A percentile compares a stretch with the other conserved stretches of the same genome.
Evolutionary conservation across 768 basidiomycete genomes (phyloP).

Genomic region (Thelephora ganbajun): DNA sequence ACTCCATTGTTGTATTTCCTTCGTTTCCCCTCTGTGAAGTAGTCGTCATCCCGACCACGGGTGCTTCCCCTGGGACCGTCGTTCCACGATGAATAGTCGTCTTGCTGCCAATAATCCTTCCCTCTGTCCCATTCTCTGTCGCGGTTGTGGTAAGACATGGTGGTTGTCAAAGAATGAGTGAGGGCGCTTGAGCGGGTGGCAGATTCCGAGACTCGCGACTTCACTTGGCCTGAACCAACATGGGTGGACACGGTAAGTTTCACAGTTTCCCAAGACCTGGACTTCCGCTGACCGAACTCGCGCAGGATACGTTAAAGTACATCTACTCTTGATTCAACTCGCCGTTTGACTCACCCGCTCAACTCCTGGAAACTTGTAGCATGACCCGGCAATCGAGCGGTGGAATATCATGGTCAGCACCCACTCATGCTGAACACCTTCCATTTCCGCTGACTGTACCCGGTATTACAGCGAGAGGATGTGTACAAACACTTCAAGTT

Average conservation of each 20-base stretch:
- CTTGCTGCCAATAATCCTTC: constrained; percentile 37
- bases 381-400: constrained; percentile 40
- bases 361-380: constrained; percentile 10
- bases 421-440: not conserved
- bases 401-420: constrained; percentile 42
- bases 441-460: not conserved
- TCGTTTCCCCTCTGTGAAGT: constrained; percentile 57
- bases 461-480: constrained; percentile 52
- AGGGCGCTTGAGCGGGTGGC: constrained; percentile 5
- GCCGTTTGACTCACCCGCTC: not conserved
- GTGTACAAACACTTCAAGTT: constrained; percentile 77
- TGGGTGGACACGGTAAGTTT: constrained; percentile 55
- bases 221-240: constrained; percentile 18
- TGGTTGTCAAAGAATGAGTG: constrained; percentile 12
- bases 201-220: constrained; percentile 10
- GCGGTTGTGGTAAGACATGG: constrained; percentile 58
- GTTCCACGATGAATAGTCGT: constrained; percentile 29
- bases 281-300: not conserved
- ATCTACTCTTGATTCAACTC: not conserved
- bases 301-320: constrained; percentile 47
- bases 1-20: constrained; percentile 72
- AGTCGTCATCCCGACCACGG: constrained; percentile 55
- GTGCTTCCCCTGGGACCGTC: constrained; percentile 25
- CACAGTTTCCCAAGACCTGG: not conserved
- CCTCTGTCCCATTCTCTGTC: constrained; percentile 66